These are phyloP conservation scores for slime mould (Dictyostelium discoideum) DNA, from an alignment of 78 protist species.

Conservation along the genomic window DNA sequence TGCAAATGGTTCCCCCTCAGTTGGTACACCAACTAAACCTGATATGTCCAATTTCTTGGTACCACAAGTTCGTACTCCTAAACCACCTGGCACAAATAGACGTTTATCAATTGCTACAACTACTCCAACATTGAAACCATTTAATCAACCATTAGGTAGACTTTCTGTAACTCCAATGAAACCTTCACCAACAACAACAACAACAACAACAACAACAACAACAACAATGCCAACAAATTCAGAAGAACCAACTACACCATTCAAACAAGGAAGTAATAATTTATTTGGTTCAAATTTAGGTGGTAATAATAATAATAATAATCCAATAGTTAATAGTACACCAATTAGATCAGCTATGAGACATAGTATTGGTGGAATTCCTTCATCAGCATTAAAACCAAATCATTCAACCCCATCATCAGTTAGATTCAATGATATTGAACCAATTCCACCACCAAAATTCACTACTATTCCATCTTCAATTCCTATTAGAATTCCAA, in stretches of 20 bases:
- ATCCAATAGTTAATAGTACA: neutral
- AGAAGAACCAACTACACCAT: neutral
- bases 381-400: neutral
- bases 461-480: neutral
- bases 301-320: neutral
- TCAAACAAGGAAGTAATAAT: neutral
- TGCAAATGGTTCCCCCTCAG: neutral
- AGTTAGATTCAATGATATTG: neutral
- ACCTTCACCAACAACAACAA: neutral
- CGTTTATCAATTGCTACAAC: neutral
- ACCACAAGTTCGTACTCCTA: constrained; percentile 29
- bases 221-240: neutral
- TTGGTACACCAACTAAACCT: neutral
- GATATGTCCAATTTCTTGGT: constrained; percentile 59
- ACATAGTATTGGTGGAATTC: constrained; percentile 25
- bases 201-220: neutral
- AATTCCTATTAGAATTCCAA: neutral
- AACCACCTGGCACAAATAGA: neutral
- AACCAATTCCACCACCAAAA: neutral
- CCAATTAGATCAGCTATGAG: constrained; percentile 17
- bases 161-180: constrained; percentile 21
- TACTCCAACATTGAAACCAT: neutral
- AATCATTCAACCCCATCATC: neutral
- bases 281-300: neutral
- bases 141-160: constrained; percentile 7